A percentile compares a stretch with the other conserved stretches of the same genome.
phyloP scores from a whole-genome alignment of 2,329 filamentous ascomycete genomes.

The Lizonia empirigonia region DNA sequence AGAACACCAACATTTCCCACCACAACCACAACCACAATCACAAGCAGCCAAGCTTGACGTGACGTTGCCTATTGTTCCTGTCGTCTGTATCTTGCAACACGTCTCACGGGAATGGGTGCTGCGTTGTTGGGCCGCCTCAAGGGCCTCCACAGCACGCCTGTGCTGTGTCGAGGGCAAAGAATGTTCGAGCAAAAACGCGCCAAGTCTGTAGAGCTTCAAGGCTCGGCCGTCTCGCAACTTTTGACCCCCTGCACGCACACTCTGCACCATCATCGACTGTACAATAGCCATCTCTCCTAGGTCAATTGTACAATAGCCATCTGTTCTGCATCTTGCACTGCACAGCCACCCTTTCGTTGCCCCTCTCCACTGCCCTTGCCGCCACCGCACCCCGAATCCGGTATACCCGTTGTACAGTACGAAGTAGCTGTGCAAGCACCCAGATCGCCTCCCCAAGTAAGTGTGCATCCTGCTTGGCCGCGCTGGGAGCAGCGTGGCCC shows the following conservation, averaged over 20 bases:
- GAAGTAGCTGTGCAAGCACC: slow-evolving; percentile 7
- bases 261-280: slow-evolving; percentile 14
- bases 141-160: background rate
- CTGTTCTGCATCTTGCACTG: slow-evolving; percentile 31
- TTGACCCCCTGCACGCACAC: slow-evolving; percentile 1
- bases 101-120: background rate
- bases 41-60: too few relatives aligned
- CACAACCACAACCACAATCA: too few relatives aligned
- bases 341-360: slow-evolving; percentile 45
- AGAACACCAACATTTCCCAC: too few relatives aligned
- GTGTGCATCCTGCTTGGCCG: background rate
- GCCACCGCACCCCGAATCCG: slow-evolving; percentile 8
- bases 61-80: too few relatives aligned
- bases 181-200: slow-evolving; percentile 1
- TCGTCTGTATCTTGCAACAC: background rate
- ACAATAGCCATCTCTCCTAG: slow-evolving; percentile 9
- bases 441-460: slow-evolving; percentile 2
- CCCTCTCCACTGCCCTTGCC: slow-evolving; percentile 18
- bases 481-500: background rate
- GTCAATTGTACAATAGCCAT: slow-evolving; percentile 38
- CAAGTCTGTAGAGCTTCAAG: slow-evolving; percentile 14
- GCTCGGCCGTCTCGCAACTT: slow-evolving; percentile 4
- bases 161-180: background rate
- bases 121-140: too few relatives aligned
- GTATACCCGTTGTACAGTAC: slow-evolving; percentile 16